phyloP scores from a whole-genome alignment of 1,284 basidiomycete species.

The Moesziomyces parantarcticus region DNA sequence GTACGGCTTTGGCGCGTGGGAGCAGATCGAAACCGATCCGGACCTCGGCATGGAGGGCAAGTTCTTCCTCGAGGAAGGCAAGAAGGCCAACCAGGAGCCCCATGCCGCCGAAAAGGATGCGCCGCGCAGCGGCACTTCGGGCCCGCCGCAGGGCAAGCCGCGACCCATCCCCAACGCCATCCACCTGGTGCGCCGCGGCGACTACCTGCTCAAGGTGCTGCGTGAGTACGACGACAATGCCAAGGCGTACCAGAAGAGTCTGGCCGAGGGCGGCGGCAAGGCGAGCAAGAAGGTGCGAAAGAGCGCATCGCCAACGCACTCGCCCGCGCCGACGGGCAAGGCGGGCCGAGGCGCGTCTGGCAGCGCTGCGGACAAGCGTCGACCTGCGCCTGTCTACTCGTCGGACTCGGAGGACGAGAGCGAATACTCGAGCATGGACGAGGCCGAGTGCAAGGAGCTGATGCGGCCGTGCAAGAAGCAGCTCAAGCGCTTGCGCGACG shows the following conservation, averaged over 20 bases:
- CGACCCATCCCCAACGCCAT: slow-evolving; percentile 70
- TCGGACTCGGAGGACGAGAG: slow-evolving; percentile 57
- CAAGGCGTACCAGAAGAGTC: slow-evolving; percentile 47
- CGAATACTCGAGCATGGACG: slow-evolving; percentile 83
- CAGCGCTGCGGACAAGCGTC: slow-evolving; percentile 35
- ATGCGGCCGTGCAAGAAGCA: slow-evolving; percentile 96
- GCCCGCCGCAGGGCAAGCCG: slow-evolving; percentile 51
- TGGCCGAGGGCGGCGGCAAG: slow-evolving; percentile 29
- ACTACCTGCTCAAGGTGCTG: slow-evolving; percentile 89
- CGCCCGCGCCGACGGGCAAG: slow-evolving; percentile 47
- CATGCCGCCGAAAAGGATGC: slow-evolving; percentile 41
- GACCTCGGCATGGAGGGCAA: slow-evolving; percentile 86
- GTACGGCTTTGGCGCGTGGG: slow-evolving; percentile 98
- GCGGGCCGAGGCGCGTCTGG: slow-evolving; percentile 19
- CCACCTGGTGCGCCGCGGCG: slow-evolving; percentile 94
- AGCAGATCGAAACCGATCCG: slow-evolving; percentile 88
- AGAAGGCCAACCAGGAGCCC: slow-evolving; percentile 70
- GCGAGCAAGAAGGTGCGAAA: slow-evolving; percentile 40
- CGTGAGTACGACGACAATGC: slow-evolving; percentile 76
- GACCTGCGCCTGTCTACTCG: slow-evolving; percentile 45
- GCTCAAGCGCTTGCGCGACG: slow-evolving; percentile 89
- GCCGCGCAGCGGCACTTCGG: slow-evolving; percentile 39
- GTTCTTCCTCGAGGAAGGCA: slow-evolving; percentile 94
- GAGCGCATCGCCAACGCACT: slow-evolving; percentile 38
- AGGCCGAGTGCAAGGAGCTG: slow-evolving; percentile 91